Percentiles rank a stretch among this genome's conserved stretches.
phyloP scores from a whole-genome alignment of 2,329 filamentous ascomycete species.

The Fusarium napiforme region DNA sequence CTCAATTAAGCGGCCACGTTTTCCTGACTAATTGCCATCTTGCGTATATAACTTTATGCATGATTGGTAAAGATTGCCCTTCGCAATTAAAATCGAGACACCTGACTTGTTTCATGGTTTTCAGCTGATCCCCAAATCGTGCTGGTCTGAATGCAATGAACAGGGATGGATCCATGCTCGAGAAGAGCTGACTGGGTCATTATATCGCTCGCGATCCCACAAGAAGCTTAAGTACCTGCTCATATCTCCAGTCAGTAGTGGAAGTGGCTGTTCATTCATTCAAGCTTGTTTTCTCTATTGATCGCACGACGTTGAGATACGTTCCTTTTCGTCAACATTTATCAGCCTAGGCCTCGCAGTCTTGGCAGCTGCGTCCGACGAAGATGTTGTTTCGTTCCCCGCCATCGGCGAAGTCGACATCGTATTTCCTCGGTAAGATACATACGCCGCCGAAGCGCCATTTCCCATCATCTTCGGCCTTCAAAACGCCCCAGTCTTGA shows the following conservation, averaged over 20 bases:
- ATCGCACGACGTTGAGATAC: not conserved
- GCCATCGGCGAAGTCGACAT: conserved; percentile 25
- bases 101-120: conserved; percentile 1
- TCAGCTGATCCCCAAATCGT: conserved; percentile 7
- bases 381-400: conserved; percentile 20
- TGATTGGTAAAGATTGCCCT: not conserved
- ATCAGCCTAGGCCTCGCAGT: not conserved
- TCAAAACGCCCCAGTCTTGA: conserved; percentile 23
- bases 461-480: conserved; percentile 30
- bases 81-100: conserved; percentile 3
- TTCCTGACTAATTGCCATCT: not conserved
- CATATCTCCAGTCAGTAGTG: not conserved
- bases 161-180: conserved; percentile 24
- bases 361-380: not conserved
- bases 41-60: rapidly evolving
- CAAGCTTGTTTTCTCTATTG: not conserved
- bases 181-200: conserved; percentile 15
- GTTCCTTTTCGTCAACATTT: not conserved
- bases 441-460: conserved; percentile 26
- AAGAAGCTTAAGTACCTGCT: not conserved
- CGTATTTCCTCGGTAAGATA: conserved; percentile 26
- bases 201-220: not conserved
- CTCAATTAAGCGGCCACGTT: not conserved
- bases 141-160: conserved; percentile 8
- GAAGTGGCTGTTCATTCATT: not conserved